These are phyloP conservation scores for Candida suzukii DNA, from an alignment of 805 yeast genomes.

Conservation along the genomic window DNA sequence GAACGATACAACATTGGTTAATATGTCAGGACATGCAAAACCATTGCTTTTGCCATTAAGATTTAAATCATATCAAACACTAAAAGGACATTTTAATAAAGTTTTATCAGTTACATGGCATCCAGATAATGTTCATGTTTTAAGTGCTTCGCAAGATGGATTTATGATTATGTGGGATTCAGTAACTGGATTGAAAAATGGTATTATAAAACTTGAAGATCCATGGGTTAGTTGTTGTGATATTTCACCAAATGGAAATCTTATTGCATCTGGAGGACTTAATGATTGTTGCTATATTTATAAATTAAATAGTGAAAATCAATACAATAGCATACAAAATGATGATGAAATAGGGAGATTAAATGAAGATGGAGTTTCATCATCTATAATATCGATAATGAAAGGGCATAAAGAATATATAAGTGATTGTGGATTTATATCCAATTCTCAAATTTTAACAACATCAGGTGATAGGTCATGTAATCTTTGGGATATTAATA, in stretches of 20 bases:
- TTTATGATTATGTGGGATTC: constrained; percentile 81
- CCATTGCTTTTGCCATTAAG: not conserved
- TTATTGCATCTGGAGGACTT: constrained; percentile 77
- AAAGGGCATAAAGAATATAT: constrained; percentile 83
- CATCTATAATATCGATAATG: constrained; percentile 40
- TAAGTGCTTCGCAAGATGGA: constrained; percentile 85
- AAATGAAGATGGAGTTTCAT: constrained; percentile 10
- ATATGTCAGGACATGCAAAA: constrained; percentile 18
- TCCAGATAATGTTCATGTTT: constrained; percentile 48
- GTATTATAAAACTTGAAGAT: constrained; percentile 65
- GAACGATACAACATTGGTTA: constrained; percentile 19
- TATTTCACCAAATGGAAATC: constrained; percentile 54
- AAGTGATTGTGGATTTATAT: constrained; percentile 64
- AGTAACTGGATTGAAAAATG: constrained; percentile 58
- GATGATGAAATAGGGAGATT: constrained; percentile 3
- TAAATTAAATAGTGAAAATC: constrained; percentile 24
- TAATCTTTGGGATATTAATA: constrained; percentile 70
- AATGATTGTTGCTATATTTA: constrained; percentile 75
- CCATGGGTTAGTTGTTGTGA: constrained; percentile 79
- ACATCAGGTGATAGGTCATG: constrained; percentile 81
- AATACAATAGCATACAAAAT: not conserved
- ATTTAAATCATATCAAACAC: constrained; percentile 19
- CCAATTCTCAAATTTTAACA: constrained; percentile 51
- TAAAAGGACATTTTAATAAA: constrained; percentile 68
- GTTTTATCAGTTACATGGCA: constrained; percentile 67